These are phyloP conservation scores for Pilatotrama ljubarskyi DNA, from an alignment of 768 basidiomycete species.

Conservation along the genomic window DNA sequence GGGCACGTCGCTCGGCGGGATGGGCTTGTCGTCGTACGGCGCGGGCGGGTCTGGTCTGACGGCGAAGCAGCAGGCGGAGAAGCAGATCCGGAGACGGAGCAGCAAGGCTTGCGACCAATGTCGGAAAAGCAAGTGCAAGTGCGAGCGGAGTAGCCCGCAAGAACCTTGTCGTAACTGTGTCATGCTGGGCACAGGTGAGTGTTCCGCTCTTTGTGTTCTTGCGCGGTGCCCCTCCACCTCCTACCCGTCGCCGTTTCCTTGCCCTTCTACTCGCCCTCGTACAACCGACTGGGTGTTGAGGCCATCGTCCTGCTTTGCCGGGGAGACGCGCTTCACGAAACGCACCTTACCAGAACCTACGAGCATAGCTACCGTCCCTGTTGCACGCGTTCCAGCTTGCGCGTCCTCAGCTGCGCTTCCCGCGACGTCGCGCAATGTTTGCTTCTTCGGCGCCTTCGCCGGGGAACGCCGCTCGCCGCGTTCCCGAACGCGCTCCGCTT, in stretches of 20 bases:
- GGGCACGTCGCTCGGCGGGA: conserved; percentile 27
- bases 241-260: too few relatives aligned
- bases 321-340: too few relatives aligned
- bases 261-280: too few relatives aligned
- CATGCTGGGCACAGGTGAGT: conserved; percentile 68
- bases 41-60: conserved; percentile 25
- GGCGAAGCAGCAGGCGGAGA: conserved; percentile 36
- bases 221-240: too few relatives aligned
- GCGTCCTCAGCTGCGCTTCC: too few relatives aligned
- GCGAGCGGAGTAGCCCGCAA: conserved; percentile 61
- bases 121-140: conserved; percentile 75
- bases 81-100: conserved; percentile 66
- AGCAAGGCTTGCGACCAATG: conserved; percentile 92
- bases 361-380: too few relatives aligned
- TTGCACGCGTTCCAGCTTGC: too few relatives aligned
- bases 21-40: conserved; percentile 22
- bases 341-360: too few relatives aligned
- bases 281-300: too few relatives aligned
- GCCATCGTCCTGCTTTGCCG: too few relatives aligned
- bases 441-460: background rate
- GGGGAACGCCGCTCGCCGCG: conserved; percentile 1
- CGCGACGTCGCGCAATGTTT: too few relatives aligned
- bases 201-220: conserved; percentile 11
- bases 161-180: conserved; percentile 78
- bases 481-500: background rate